phyloP scores from a whole-genome alignment of 2,329 filamentous ascomycete genomes.

The Geosmithia flava region DNA sequence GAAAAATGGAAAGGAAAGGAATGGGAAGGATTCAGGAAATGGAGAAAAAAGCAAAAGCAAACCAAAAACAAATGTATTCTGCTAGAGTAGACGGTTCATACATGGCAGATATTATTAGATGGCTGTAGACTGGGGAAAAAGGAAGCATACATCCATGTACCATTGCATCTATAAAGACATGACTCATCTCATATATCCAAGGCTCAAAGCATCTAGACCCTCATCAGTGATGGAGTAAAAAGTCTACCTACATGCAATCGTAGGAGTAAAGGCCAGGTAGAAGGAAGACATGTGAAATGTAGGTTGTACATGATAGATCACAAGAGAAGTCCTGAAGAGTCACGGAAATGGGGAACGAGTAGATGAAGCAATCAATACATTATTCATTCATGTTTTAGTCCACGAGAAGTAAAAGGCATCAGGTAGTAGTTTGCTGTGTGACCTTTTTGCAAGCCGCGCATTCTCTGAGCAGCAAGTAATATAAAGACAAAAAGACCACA shows the following conservation, averaged over 20 bases:
- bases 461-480: background rate
- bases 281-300: no score
- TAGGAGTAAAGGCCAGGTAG: no score
- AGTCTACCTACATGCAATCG: no score
- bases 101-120: no score
- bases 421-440: background rate
- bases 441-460: background rate
- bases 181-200: background rate
- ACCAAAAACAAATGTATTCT: background rate
- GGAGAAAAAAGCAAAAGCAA: background rate
- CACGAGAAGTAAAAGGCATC: background rate
- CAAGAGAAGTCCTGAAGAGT: background rate
- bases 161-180: conserved; percentile 2
- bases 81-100: background rate
- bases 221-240: no score
- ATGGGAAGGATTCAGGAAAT: background rate
- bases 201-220: background rate
- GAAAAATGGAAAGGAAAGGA: background rate
- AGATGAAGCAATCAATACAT: background rate
- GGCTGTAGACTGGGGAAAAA: conserved; percentile 6
- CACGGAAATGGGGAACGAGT: background rate
- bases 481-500: background rate
- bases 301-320: no score
- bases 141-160: conserved; percentile 7
- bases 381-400: background rate